Evolutionary conservation across 2,329 filamentous ascomycete species (phyloP), one percentile per base, ranked within the genome.

Genomic region (Aquanectria penicillioides): DNA sequence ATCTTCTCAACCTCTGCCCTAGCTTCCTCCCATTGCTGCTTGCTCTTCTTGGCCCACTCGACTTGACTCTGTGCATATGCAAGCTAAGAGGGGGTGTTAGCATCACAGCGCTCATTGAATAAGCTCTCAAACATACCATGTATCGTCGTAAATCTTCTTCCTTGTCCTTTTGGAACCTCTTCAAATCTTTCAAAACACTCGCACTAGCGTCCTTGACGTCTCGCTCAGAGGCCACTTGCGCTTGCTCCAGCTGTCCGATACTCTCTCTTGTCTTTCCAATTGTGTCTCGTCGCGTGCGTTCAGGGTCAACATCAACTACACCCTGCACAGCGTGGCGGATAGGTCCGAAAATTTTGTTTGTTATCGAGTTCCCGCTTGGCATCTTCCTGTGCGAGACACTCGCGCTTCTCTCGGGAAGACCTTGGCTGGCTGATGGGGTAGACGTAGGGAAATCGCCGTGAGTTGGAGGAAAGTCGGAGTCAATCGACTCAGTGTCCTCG

Each of bases 201-300:
- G 86, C 82, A 71, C 93, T 97, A 8, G 95, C 95, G 70, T 98
- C 93, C 74, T 91, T 94, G 60, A 98, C 95, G 73, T 99, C 95
- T 70, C 93, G 89, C 62, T 94, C 93, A 5, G 93, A 92, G 5
- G 92, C 94, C 26, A 93, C 86, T 57, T 97, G 86, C 1, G 95
- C 95, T 80, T 97, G 93, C 76, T 98, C 94, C 49, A 99, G 83
- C 80, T 97, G 86, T 40, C 78, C 85, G 62, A 99, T 88, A 57
- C 89, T 92, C 77, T 99, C 95, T 64, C 90, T 89, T 1, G 95
- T 99, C 83, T 97, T 98, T 33, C 94, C 94, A 67, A 99, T 97
- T 63, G 93, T 90, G 74, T 99, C 95, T 51, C 95, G 86, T 50
- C 95, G 85, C 37, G 94, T 97, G 63, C 94, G 85, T 78, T 99